Evolutionary conservation across 2,329 filamentous ascomycete species (phyloP).

Genomic region (Capronia americana): DNA sequence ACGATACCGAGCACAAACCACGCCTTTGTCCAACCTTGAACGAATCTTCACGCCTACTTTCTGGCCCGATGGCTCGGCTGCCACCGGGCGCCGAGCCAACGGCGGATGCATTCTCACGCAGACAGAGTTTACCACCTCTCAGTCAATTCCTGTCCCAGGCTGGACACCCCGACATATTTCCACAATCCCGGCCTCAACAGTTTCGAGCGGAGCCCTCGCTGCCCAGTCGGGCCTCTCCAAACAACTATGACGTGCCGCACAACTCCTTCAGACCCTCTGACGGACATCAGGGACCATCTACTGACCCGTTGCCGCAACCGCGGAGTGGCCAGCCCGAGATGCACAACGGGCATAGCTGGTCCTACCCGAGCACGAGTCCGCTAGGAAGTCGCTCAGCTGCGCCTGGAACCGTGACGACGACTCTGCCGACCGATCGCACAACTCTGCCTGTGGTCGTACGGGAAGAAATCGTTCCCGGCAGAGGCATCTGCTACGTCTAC

Average conservation of each 20-base stretch:
- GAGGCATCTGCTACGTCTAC: constrained; percentile 84
- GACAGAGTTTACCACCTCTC: constrained; percentile 35
- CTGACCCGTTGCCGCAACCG: constrained; percentile 5
- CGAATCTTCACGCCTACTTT: constrained; percentile 14
- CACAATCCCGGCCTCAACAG: constrained; percentile 12
- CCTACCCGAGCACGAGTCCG: constrained; percentile 9
- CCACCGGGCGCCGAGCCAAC: constrained; percentile 15
- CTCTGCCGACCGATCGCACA: constrained; percentile 14
- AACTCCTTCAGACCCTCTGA: constrained; percentile 18
- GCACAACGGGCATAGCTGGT: constrained; percentile 19
- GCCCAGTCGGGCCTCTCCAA: constrained; percentile 20
- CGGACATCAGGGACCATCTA: constrained; percentile 8
- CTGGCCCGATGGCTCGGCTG: constrained; percentile 28
- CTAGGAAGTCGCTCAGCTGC: constrained; percentile 10
- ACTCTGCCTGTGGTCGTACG: constrained; percentile 44
- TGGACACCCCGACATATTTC: constrained; percentile 24
- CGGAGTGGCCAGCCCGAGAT: constrained; percentile 11
- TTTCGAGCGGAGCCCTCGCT: constrained; percentile 16
- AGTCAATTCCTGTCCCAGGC: constrained; percentile 34
- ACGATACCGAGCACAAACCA: constrained; percentile 14
- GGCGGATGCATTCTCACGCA: constrained; percentile 18
- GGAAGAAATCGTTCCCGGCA: constrained; percentile 66
- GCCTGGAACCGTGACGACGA: constrained; percentile 39
- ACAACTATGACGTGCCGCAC: constrained; percentile 10
- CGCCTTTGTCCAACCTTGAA: constrained; percentile 22